Percentiles rank a stretch among this genome's conserved stretches.
Conservation (phyloP, 768 basidiomycete genomes). For the Amanita pallidorosea region DNA sequence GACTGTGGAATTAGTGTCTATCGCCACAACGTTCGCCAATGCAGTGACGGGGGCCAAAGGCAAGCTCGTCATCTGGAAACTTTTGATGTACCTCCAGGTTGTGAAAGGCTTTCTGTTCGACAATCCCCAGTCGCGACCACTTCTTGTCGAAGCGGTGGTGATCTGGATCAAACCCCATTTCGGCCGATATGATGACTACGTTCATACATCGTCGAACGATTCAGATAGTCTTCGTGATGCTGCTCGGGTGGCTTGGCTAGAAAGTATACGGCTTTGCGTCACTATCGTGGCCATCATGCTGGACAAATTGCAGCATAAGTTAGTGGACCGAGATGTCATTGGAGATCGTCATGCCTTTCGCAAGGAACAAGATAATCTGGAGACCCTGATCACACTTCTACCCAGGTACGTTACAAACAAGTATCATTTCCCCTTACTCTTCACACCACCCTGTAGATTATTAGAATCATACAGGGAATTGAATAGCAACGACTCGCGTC, state of each 20-base stretch:
- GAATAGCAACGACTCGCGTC: slow-evolving; percentile 52
- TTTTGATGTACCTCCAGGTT: slow-evolving; percentile 89
- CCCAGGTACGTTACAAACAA: slow-evolving; percentile 50
- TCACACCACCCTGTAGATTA: slow-evolving; percentile 35
- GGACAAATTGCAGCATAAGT: slow-evolving; percentile 76
- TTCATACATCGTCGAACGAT: slow-evolving; percentile 52
- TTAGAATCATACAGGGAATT: slow-evolving; percentile 85
- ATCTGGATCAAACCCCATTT: slow-evolving; percentile 95
- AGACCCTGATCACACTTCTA: slow-evolving; percentile 70
- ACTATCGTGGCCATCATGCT: slow-evolving; percentile 85
- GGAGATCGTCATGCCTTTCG: slow-evolving; percentile 50
- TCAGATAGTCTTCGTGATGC: slow-evolving; percentile 56
- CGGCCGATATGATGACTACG: slow-evolving; percentile 81
- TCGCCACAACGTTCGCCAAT: slow-evolving; percentile 82
- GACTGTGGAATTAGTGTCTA: slow-evolving; percentile 75
- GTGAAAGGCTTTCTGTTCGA: slow-evolving; percentile 86
- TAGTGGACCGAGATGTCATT: slow-evolving; percentile 56
- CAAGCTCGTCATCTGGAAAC: slow-evolving; percentile 86
- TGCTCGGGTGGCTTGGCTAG: slow-evolving; percentile 81
- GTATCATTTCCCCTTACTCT: neutral
- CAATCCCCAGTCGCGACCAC: slow-evolving; percentile 61
- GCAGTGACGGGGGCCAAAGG: slow-evolving; percentile 70
- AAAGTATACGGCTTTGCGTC: slow-evolving; percentile 81
- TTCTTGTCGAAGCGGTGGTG: slow-evolving; percentile 79
- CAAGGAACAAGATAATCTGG: slow-evolving; percentile 89